Base-by-base conservation (phyloP, 225 moss, liverwort and hornwort species). In the Sphagnum tenellum region DNA sequence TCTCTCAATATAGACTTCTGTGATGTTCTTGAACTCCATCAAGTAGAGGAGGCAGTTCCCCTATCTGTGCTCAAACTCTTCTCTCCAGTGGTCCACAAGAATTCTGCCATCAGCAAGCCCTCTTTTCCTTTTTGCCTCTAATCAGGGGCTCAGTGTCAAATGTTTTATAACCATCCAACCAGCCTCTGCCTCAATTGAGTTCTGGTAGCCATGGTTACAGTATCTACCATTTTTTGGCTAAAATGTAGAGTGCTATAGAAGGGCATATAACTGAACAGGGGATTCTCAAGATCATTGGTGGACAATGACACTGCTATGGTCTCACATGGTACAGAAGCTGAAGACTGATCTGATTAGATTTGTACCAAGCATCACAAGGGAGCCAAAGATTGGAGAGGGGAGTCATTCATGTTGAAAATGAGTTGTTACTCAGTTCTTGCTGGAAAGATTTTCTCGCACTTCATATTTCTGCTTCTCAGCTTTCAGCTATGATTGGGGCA, bases 261-360 rank as follows among this genome's bases (percentile, higher is more conserved):
- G 5, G 73, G 73, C 47, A 73, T 61, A 60, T 73, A 73, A 45
- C 57, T 67, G 49, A 66, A 66, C 13, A 61, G 48, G 44, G 73
- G 67, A 55, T 6, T 49, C 3, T 51, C 5, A 7, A 61, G 55
- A 45, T 73, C 67, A 4, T 73, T 12, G 46, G 73, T 73, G 45
- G 59, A 54, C 67, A 73, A 3, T 67, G 55, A 54, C 62, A 66
- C 44, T n/a, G 46, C 57, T 66, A 60, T 47, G 67, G 46, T 8
- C 73, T 66, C 47, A 58, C 66, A 61, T 73, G 73, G 61, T 60
- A 67, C 50, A 63, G 2, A 6, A 73, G 12, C 14, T 55, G 67
- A 9, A 66, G 52, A 14, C 45, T 67, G 67, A 73, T 67, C 56
- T 73, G 73, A 55, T 14, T 60, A 9, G 73, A 61, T 29, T 12